A percentile compares a stretch with the other conserved stretches of the same genome.
phyloP scores from a whole-genome alignment of 306 rosid genomes.

The Ziziphus jujuba region DNA sequence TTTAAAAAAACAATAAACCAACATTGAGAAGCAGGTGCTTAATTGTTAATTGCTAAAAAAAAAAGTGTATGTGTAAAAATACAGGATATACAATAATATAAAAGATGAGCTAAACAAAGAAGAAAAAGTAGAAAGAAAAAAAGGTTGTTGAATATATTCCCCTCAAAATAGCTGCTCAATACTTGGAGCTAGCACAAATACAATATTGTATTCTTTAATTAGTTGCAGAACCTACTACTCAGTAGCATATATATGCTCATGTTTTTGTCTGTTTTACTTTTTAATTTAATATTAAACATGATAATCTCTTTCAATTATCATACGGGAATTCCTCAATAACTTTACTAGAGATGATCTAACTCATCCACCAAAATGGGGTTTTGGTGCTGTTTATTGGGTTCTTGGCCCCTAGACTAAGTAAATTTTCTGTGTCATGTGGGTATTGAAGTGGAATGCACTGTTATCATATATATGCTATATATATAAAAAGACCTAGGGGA shows the following conservation, averaged over 20 bases:
- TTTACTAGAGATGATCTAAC: background rate
- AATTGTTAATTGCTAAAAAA: background rate
- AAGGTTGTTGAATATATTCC: background rate
- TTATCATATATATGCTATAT: background rate
- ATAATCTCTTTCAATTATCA: background rate
- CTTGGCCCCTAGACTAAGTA: too few relatives aligned
- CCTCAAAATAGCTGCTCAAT: background rate
- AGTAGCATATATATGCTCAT: too few relatives aligned
- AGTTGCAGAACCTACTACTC: too few relatives aligned
- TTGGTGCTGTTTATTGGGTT: background rate
- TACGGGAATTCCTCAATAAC: background rate
- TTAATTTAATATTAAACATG: background rate
- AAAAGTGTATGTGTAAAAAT: background rate
- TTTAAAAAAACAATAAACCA: background rate
- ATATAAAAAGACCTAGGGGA: too few relatives aligned
- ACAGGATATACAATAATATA: background rate
- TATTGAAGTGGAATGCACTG: conserved; percentile 44
- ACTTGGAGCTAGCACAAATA: too few relatives aligned
- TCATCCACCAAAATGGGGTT: background rate
- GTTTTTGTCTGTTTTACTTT: too few relatives aligned
- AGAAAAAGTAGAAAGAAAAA: background rate
- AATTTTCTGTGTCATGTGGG: conserved; percentile 21
- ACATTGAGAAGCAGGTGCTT: background rate
- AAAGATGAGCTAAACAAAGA: background rate
- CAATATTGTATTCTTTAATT: too few relatives aligned